Evolutionary conservation across 169 alveolate genomes (phyloP).

Genomic region (Toxoplasma gondii): DNA sequence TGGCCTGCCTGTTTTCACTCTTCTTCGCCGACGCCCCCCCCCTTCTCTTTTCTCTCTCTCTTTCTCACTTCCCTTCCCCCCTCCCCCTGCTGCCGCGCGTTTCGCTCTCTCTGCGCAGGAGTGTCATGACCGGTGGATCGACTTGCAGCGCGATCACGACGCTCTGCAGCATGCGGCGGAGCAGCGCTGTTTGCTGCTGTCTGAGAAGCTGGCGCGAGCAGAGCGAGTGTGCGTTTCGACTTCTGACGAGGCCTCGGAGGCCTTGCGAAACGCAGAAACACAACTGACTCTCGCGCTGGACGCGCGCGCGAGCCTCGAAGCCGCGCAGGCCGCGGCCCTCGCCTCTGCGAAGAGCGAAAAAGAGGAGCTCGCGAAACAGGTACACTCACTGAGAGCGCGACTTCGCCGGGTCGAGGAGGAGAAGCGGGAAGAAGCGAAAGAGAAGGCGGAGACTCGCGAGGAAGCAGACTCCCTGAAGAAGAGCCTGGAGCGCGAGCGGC

Average conservation of each 20-base stretch:
- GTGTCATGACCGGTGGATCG: slow-evolving; percentile 17
- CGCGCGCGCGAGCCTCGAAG: not conserved
- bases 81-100: not conserved
- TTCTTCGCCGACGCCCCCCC: no score
- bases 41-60: not conserved
- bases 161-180: not conserved
- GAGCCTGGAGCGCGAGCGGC: not conserved
- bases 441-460: not conserved
- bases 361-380: not conserved
- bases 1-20: not conserved
- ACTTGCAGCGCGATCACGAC: not conserved
- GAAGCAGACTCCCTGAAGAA: not conserved
- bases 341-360: not conserved
- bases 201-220: not conserved
- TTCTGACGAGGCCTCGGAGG: not conserved
- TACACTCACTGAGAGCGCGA: no score
- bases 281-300: not conserved
- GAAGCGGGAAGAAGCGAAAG: not conserved
- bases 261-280: not conserved
- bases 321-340: not conserved
- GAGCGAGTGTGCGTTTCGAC: not conserved
- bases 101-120: not conserved
- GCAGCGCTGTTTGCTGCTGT: not conserved
- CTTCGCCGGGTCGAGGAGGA: not conserved
- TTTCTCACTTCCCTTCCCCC: not conserved